Conservation (phyloP, 202 grass and related monocot genomes). For the Alloteropsis angusta region DNA sequence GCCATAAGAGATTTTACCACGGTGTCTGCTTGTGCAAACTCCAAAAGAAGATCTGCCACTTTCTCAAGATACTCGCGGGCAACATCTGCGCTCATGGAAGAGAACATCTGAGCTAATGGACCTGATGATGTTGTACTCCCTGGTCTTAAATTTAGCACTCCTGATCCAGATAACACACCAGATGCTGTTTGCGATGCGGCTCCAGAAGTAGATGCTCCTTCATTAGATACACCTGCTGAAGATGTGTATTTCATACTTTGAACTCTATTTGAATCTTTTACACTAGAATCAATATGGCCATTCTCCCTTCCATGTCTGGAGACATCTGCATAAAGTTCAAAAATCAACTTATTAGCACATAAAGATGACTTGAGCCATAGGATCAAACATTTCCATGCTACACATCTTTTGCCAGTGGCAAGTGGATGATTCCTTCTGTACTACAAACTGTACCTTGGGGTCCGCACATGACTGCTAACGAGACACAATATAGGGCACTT, state of each 20-base stretch:
- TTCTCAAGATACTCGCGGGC: constrained; percentile 94
- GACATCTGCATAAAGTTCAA: constrained; percentile 56
- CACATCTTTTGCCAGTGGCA: not conserved
- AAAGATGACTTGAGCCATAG: not conserved
- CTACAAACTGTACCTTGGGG: not conserved
- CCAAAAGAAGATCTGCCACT: constrained; percentile 91
- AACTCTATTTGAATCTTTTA: constrained; percentile 53
- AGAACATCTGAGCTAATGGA: constrained; percentile 88
- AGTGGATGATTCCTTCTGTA: not conserved
- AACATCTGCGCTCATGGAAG: constrained; percentile 82
- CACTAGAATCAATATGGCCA: constrained; percentile 55
- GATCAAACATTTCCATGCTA: not conserved
- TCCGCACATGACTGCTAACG: not conserved
- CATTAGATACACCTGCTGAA: constrained; percentile 48
- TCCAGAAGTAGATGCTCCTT: constrained; percentile 85
- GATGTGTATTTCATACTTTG: constrained; percentile 47
- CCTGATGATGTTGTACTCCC: constrained; percentile 97
- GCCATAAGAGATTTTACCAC: constrained; percentile 87
- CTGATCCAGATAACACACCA: constrained; percentile 96
- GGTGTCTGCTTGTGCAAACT: constrained; percentile 87
- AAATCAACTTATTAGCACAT: constrained; percentile 16
- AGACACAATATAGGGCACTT: not conserved
- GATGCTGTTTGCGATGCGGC: constrained; percentile 88
- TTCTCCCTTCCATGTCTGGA: constrained; percentile 87
- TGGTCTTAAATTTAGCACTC: constrained; percentile 95